Conservation (phyloP, 108 stramenopile species). For the Skeletonema potamos region DNA sequence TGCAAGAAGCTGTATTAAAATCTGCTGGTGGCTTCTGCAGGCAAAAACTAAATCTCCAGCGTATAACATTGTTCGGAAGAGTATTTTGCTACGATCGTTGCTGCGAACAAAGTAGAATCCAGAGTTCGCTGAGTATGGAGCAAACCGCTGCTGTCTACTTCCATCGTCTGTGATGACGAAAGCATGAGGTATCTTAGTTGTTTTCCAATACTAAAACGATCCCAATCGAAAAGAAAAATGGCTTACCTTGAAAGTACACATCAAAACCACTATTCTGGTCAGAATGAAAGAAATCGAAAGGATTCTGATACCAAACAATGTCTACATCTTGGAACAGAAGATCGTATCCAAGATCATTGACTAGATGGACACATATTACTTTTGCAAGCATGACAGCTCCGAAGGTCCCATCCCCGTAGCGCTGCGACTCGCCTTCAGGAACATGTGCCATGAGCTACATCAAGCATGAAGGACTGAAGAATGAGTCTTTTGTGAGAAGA, state of each 20-base stretch:
- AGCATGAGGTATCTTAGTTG: too few relatives aligned
- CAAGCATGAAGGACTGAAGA: too few relatives aligned
- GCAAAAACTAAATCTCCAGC: slow-evolving; percentile 57
- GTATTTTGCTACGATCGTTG: slow-evolving; percentile 55
- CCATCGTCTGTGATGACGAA: too few relatives aligned
- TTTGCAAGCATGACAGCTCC: slow-evolving; percentile 88
- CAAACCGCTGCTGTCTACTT: slow-evolving; percentile 38
- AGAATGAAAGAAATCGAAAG: not conserved
- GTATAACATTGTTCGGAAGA: slow-evolving; percentile 57
- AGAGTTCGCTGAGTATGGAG: slow-evolving; percentile 69
- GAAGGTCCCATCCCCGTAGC: slow-evolving; percentile 75
- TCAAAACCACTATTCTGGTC: slow-evolving; percentile 20
- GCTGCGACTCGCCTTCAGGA: slow-evolving; percentile 50
- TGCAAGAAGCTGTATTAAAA: slow-evolving; percentile 56
- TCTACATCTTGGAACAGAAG: slow-evolving; percentile 5
- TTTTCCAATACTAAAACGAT: too few relatives aligned
- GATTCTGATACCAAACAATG: slow-evolving; percentile 6
- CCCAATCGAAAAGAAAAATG: too few relatives aligned
- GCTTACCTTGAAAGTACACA: slow-evolving; percentile 47
- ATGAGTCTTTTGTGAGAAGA: too few relatives aligned
- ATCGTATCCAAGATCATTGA: slow-evolving; percentile 1
- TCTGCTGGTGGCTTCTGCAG: slow-evolving; percentile 72
- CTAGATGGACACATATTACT: slow-evolving; percentile 32
- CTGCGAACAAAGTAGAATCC: slow-evolving; percentile 89
- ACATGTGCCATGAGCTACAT: slow-evolving; percentile 41